Conservation (phyloP, 306 rosid species). For the Vigna mungo region DNA sequence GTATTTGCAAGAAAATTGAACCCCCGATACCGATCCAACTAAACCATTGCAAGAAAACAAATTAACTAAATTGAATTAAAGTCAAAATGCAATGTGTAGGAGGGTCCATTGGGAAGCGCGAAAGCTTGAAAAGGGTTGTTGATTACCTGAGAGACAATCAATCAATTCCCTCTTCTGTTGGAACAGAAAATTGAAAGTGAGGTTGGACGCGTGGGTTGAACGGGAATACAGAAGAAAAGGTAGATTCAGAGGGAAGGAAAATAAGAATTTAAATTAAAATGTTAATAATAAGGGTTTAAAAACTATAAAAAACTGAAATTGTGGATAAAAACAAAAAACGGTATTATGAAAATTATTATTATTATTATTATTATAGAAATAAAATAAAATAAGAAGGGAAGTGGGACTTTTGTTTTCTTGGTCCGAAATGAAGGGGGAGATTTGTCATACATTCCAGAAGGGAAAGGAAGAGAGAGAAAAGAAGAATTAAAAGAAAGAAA, state of each 20-base stretch:
- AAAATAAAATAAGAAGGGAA: conserved; percentile 8
- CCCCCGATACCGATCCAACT: conserved; percentile 23
- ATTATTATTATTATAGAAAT: background rate
- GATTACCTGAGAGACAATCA: conserved; percentile 39
- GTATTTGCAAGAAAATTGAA: conserved; percentile 10
- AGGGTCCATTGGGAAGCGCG: conserved; percentile 7
- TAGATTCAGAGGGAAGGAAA: conserved; percentile 34
- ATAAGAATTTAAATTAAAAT: background rate
- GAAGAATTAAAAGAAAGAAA: too few species aligned
- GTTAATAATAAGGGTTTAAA: background rate
- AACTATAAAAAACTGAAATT: background rate
- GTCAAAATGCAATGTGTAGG: background rate
- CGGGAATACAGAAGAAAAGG: conserved; percentile 12
- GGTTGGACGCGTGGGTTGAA: conserved; percentile 30
- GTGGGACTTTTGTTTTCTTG: conserved; percentile 47
- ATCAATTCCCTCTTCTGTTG: conserved; percentile 15
- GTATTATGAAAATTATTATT: background rate
- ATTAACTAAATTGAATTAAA: background rate
- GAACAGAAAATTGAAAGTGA: conserved; percentile 3
- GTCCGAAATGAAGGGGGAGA: conserved; percentile 39
- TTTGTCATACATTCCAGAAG: conserved; percentile 21
- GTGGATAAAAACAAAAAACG: conserved; percentile 30
- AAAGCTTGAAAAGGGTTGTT: conserved; percentile 2
- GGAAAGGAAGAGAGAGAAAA: background rate
- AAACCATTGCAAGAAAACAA: background rate